Evolutionary conservation across 2,329 filamentous ascomycete species (phyloP), one percentile per base, ranked within the genome.

Genomic region (Cytospora paraplurivora): DNA sequence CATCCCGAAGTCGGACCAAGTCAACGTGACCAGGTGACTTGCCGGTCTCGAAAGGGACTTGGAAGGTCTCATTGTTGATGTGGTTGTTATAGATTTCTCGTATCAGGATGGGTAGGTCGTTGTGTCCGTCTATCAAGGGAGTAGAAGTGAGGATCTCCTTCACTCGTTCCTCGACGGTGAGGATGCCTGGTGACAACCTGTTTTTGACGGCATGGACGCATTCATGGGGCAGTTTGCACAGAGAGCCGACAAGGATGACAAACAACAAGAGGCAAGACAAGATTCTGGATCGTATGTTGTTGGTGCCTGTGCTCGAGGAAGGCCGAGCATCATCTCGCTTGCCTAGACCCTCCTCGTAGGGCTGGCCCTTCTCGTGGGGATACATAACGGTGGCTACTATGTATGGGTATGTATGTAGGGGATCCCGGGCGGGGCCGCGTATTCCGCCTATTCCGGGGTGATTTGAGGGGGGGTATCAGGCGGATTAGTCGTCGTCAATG

Each of bases 101-200:
- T 59, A 97, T 80, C 34, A 89, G 75, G 47, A 95, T 88, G 27
- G 94, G 85, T 56, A 98, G 82, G 73, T 98, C 94, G 76, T 96
- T 90, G 73, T 97, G 93, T 0, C 93, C 93, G 75, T 97, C 93
- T 66, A 85, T 83, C 68, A 85, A 71, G 1, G 82, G 82, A 1
- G 77, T 81, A 6, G 73, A 67, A 6, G 75, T 73, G 37, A 85
- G 75, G 38, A 85, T 81, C 38, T 72, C 72, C 41, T 76, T 76
- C 49, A 81, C 81, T 44, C 81, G 76, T 56, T 80, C 72, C 56
- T 84, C 78, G 27, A 81, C 69, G 4, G 76, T 76, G 63, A 59
- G 59, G 4, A 51, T 21, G 44, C 37, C 44, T 3, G 54, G 59
- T 5, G 53, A n/a, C 27, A 57, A 50, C 34, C 17, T 21, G 12